A percentile compares a stretch with the other conserved stretches of the same genome.
These are phyloP conservation scores for Favolaschia claudopus DNA, from an alignment of 768 basidiomycete species.

Conservation along the genomic window DNA sequence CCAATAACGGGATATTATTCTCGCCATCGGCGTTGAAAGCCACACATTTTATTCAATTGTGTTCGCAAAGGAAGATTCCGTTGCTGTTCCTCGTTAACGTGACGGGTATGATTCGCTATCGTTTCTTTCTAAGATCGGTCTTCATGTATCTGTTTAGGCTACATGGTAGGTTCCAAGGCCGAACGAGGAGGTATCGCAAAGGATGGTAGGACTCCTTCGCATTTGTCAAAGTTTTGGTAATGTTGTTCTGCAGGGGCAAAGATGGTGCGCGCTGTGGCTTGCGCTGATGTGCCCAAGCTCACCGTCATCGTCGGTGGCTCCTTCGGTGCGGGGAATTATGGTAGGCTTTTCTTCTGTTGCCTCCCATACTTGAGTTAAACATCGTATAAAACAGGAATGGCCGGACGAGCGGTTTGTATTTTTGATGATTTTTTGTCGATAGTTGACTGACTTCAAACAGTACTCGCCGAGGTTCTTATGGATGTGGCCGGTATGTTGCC, in stretches of 20 bases:
- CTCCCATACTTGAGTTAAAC: background rate
- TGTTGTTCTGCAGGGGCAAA: slow-evolving; percentile 66
- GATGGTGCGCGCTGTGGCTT: slow-evolving; percentile 96
- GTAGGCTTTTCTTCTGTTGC: slow-evolving; percentile 46
- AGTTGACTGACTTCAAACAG: slow-evolving; percentile 41
- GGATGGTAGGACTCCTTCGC: slow-evolving; percentile 67
- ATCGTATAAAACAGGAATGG: slow-evolving; percentile 84
- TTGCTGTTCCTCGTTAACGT: slow-evolving; percentile 95
- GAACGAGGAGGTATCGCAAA: slow-evolving; percentile 88
- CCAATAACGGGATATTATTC: slow-evolving; percentile 95
- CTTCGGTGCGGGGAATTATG: slow-evolving; percentile 96
- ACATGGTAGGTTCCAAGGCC: slow-evolving; percentile 97
- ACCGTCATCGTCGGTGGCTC: slow-evolving; percentile 94
- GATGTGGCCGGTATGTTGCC: slow-evolving; percentile 94
- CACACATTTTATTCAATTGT: slow-evolving; percentile 94
- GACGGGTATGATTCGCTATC: slow-evolving; percentile 58
- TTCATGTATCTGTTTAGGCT: no score
- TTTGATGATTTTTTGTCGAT: slow-evolving; percentile 1
- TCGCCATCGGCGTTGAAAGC: slow-evolving; percentile 94
- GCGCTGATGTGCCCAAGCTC: slow-evolving; percentile 93
- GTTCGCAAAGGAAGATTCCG: slow-evolving; percentile 90
- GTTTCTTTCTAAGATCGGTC: no score
- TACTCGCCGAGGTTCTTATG: slow-evolving; percentile 95
- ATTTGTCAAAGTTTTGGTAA: slow-evolving; percentile 3
- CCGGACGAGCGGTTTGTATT: slow-evolving; percentile 83